Conservation (phyloP, 345 rosid species). For the Rhizophora apiculata region DNA sequence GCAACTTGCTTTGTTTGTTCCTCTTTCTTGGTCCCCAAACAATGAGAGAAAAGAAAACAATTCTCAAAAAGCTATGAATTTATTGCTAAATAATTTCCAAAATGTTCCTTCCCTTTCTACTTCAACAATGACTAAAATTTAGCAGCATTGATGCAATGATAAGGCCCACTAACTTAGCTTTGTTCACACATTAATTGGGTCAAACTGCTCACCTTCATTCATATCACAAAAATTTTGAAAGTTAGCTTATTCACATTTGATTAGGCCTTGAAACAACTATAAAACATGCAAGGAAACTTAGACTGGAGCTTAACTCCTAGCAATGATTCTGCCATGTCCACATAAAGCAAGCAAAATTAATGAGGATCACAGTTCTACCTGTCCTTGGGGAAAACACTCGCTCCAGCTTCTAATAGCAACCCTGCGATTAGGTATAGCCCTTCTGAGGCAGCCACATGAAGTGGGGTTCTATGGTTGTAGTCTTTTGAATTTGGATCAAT, state of each 20-base stretch:
- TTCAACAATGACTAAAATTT: no score
- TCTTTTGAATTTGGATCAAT: slow-evolving; percentile 80
- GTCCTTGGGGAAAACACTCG: slow-evolving; percentile 73
- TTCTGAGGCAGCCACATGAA: slow-evolving; percentile 90
- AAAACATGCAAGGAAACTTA: neutral
- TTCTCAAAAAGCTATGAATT: no score
- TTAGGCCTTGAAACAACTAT: neutral
- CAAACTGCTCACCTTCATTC: neutral
- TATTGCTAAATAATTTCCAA: no score
- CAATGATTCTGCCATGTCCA: neutral
- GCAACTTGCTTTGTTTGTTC: neutral
- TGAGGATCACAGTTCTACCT: slow-evolving; percentile 39
- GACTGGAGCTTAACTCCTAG: neutral
- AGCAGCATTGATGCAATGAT: neutral
- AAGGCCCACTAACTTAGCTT: neutral
- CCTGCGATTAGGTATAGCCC: slow-evolving; percentile 73
- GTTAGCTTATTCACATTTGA: neutral
- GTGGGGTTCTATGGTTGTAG: slow-evolving; percentile 87
- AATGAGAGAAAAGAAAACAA: no score
- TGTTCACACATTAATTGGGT: neutral
- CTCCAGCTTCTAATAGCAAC: slow-evolving; percentile 74
- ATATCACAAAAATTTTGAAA: neutral
- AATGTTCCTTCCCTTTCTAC: no score
- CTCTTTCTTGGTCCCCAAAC: neutral
- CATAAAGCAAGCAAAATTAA: neutral